Base-by-base conservation (phyloP, 768 basidiomycete genomes). In the Leccinum pellstonianum region DNA sequence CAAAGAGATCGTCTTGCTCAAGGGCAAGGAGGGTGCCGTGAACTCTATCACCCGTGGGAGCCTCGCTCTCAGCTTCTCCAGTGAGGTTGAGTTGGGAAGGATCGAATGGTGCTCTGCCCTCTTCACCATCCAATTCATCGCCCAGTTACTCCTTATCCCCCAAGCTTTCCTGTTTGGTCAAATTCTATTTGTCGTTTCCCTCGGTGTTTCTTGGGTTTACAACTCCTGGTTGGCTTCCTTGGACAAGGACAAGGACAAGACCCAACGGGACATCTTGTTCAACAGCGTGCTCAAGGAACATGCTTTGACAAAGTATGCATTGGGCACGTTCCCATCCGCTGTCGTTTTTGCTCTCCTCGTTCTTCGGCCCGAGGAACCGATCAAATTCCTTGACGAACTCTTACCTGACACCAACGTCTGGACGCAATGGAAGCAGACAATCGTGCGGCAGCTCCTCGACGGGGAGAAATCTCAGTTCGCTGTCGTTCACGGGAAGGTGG, bases 391-490 rank as follows among this genome's bases (percentile, higher is more conserved):
- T 25, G 9, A 70, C 3, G 63, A 61, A 15, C 14, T 64, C 0
- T 48, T 70, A 4, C 62, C 69, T 2, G 60, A 69, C 9, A 69
- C 68, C 14, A 56, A 43, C 5, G 60, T 69, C 1, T 69, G 66
- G 69, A 61, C 10, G 27, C 21, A 27, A 0, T 69, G 66, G 66
- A 69, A 70, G 52, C 47, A 33, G 9, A 60, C 52, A 6, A 57
- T 68, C 1, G 11, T 59, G n/a, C 57, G 27, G 31, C 31, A 33
- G 9, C 49, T 37, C 19, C 38, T 17, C 5, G 53, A 54, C 2
- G 61, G 55, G 35, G 64, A 71, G 38, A 66, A 66, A 47, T 57
- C 73, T n/a, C 56, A 64, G 15, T 75, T 73, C 29, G 46, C 29
- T 7, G 33, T 55, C 1, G 15, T 52, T 2, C 67, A 74, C 33